phyloP scores from a whole-genome alignment of 176 grass and related monocot genomes.

The Carex kokanica region DNA sequence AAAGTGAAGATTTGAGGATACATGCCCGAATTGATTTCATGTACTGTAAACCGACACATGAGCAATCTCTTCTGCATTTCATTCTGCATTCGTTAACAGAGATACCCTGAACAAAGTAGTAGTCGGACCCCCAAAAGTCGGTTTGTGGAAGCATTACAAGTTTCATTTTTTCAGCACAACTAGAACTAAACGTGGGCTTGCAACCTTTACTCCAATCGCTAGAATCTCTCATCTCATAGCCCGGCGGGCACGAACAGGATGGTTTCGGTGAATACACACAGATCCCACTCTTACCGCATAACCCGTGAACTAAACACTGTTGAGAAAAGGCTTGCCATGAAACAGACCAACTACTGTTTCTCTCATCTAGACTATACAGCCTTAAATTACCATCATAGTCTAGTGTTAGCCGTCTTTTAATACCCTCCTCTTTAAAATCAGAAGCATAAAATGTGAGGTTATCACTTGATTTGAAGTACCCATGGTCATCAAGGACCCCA shows the following conservation, averaged over 20 bases:
- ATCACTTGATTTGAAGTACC: constrained; percentile 54
- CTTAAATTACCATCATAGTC: constrained; percentile 64
- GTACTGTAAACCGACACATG: constrained; percentile 46
- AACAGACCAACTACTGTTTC: constrained; percentile 22
- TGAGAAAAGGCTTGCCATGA: constrained; percentile 48
- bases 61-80: constrained; percentile 17
- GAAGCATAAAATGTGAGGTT: constrained; percentile 39
- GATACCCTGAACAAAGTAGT: constrained; percentile 24
- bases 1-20: constrained; percentile 49
- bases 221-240: constrained; percentile 41
- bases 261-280: constrained; percentile 42
- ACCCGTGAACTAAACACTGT: constrained; percentile 37
- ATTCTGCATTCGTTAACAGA: constrained; percentile 18
- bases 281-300: constrained; percentile 55
- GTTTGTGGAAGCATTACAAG: constrained; percentile 40
- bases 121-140: constrained; percentile 58
- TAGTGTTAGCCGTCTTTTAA: constrained; percentile 50
- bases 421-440: constrained; percentile 19
- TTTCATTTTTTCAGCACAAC: constrained; percentile 31
- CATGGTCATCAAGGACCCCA: constrained; percentile 38
- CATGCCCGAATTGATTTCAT: constrained; percentile 31
- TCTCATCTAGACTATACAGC: constrained; percentile 43
- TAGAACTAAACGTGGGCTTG: constrained; percentile 30
- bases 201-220: constrained; percentile 52
- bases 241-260: constrained; percentile 44